Evolutionary conservation across 2,329 filamentous ascomycete genomes (phyloP).

Genomic region (Botrytis medusae): DNA sequence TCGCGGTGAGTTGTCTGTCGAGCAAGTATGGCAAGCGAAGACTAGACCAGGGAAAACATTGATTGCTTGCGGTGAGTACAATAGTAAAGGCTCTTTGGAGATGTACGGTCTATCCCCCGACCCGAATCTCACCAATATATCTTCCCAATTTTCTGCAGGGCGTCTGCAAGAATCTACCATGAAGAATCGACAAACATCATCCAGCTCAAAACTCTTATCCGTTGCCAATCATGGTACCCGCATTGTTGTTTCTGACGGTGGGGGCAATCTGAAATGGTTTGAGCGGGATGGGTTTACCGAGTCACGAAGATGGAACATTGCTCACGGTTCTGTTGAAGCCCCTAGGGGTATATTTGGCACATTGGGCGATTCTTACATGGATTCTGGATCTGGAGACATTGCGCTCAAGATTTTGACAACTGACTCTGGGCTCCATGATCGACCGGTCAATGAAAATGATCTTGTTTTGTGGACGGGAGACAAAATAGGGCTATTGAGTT

Average conservation of each 20-base stretch:
- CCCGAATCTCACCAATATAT: conserved; percentile 31
- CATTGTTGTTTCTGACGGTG: conserved; percentile 79
- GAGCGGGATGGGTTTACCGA: conserved; percentile 76
- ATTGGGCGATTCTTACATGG: conserved; percentile 42
- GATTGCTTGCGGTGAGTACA: conserved; percentile 85
- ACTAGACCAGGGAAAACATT: conserved; percentile 60
- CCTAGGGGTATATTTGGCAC: conserved; percentile 52
- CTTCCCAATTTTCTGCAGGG: conserved; percentile 38
- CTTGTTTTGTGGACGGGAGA: conserved; percentile 88
- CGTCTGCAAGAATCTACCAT: conserved; percentile 52
- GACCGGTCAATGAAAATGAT: conserved; percentile 58
- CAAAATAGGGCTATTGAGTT: conserved; percentile 70
- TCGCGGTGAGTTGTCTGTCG: conserved; percentile 54
- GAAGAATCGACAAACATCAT: conserved; percentile 82
- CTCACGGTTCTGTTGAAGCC: conserved; percentile 51
- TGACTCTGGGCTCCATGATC: conserved; percentile 42
- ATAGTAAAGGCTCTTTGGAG: conserved; percentile 85
- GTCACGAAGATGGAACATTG: conserved; percentile 54
- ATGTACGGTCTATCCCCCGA: conserved; percentile 65
- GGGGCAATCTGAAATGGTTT: conserved; percentile 85
- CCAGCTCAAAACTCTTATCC: conserved; percentile 76
- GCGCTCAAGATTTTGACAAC: conserved; percentile 71
- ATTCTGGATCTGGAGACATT: conserved; percentile 63
- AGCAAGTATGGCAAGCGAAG: conserved; percentile 56
- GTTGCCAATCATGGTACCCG: conserved; percentile 79